These are phyloP conservation scores for Ziziphus jujuba DNA, from an alignment of 306 rosid species.

Conservation along the genomic window DNA sequence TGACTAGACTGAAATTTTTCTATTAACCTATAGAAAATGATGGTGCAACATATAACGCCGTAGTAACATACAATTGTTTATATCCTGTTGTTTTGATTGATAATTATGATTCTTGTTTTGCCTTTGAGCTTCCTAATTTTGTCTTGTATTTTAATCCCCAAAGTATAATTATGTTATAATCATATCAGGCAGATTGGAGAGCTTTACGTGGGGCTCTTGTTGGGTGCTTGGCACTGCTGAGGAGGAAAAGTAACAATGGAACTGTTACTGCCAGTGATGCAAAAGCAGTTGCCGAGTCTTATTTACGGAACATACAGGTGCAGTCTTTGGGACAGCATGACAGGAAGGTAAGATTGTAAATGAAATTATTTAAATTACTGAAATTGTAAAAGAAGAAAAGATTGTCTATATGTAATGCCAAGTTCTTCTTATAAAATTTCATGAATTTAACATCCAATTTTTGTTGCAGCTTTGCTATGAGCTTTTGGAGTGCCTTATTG, in stretches of 20 bases:
- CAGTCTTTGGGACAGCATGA: constrained; percentile 86
- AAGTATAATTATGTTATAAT: constrained; percentile 20
- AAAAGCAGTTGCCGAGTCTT: constrained; percentile 61
- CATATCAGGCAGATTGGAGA: constrained; percentile 96
- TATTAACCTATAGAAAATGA: no score
- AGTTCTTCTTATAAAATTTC: background rate
- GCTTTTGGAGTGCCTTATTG: constrained; percentile 72
- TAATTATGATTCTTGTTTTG: no score
- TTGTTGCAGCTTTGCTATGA: constrained; percentile 86
- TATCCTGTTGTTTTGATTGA: background rate
- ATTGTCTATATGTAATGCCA: background rate
- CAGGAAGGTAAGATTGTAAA: constrained; percentile 59
- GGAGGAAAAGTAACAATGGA: constrained; percentile 69
- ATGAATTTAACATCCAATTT: constrained; percentile 24
- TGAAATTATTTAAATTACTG: background rate
- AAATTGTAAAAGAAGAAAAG: background rate
- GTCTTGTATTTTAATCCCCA: background rate
- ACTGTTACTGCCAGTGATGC: constrained; percentile 63
- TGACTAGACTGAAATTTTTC: no score
- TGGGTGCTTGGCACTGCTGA: constrained; percentile 82
- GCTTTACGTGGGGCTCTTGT: constrained; percentile 92
- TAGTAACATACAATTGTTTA: background rate
- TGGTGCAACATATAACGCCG: background rate
- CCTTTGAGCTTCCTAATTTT: constrained; percentile 5
- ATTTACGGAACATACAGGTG: constrained; percentile 64